Base-by-base conservation (phyloP, 129 eudicot genomes). In the Saussurea involucrata region DNA sequence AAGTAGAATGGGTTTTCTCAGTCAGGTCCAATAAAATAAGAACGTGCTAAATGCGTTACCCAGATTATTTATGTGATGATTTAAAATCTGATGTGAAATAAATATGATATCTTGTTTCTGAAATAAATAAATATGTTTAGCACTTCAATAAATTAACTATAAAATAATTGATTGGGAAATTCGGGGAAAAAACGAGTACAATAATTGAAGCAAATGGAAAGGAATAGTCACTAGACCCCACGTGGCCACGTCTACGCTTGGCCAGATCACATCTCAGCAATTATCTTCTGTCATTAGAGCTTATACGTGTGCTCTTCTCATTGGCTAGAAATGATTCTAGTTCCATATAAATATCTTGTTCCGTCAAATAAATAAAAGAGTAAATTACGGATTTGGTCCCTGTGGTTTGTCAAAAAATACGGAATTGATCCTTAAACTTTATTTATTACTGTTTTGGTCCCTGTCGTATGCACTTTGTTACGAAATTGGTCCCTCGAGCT, bases 131-230 rank as follows among this genome's bases (percentile, higher is more conserved):
- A 46, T 17, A 49, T 49, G 11, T 40, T 40, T 46, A 44, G 55
- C 55, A 49, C 21, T 49, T 49, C 18, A 7, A 20, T 5, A 49
- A 37, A 4, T 31, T 31, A 31, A 31, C 4, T 31, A 31, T 9
- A 37, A 11, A 53, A 36, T 61, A 63, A 63, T 24, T 63, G 24
- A 28, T 12, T 21, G 24, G 20, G 24, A 66, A 65, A 58, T 49
- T 0, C 5, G 34, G 74, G n/a, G 24, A 34, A 5, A 27, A 24
- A 53, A 44, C 17, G 74, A 80, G 67, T n/a, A 42, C 68, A 73
- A 80, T 80, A 34, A 80, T 80, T 80, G 79, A 80, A 74, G 69
- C 75, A 27, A n/a, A n/a, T 80, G 75, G 70, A 66, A 6, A 80
- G 63, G 75, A 73, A 80, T 53, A 34, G 58, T 53, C 84, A 66